Percentiles rank a stretch among this genome's conserved stretches.
Evolutionary conservation across 139 green algal species (phyloP).

Genomic region (Marvania coccoides): DNA sequence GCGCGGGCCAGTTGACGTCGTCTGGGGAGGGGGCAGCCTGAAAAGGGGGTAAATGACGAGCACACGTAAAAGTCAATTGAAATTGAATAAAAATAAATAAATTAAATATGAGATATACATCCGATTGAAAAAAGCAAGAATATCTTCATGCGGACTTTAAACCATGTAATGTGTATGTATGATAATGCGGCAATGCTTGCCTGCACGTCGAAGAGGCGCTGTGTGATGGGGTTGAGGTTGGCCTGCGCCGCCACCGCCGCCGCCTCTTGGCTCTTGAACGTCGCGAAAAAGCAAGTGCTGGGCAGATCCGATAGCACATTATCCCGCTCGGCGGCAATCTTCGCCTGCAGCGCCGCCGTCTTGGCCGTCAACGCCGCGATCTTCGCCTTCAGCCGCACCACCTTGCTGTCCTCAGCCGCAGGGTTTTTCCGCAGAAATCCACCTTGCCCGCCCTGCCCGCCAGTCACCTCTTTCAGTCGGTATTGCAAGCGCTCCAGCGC

Average conservation of each 20-base stretch:
- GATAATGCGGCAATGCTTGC: too few relatives aligned
- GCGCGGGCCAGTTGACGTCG: constrained; percentile 32
- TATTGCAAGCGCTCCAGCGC: constrained; percentile 20
- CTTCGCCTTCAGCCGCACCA: neutral
- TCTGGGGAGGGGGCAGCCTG: constrained; percentile 17
- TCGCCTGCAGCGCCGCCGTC: neutral
- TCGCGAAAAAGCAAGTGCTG: constrained; percentile 36
- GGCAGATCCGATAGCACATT: constrained; percentile 26
- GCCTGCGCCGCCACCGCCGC: constrained; percentile 21
- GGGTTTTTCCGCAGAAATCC: too few relatives aligned
- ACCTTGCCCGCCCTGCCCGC: too few relatives aligned
- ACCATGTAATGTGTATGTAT: too few relatives aligned
- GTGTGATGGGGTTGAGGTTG: constrained; percentile 34
- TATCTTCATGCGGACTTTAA: too few relatives aligned
- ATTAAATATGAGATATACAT: too few relatives aligned
- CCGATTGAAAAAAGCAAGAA: too few relatives aligned
- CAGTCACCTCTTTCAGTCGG: neutral
- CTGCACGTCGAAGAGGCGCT: constrained; percentile 25
- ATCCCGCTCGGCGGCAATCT: neutral
- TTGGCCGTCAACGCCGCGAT: neutral
- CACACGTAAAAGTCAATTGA: too few relatives aligned
- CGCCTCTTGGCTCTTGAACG: constrained; percentile 24
- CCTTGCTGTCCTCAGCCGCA: too few relatives aligned
- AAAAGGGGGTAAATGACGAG: too few relatives aligned
- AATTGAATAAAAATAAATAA: too few relatives aligned